phyloP scores from a whole-genome alignment of 805 yeast species.

The Ogataea trehalophila region DNA sequence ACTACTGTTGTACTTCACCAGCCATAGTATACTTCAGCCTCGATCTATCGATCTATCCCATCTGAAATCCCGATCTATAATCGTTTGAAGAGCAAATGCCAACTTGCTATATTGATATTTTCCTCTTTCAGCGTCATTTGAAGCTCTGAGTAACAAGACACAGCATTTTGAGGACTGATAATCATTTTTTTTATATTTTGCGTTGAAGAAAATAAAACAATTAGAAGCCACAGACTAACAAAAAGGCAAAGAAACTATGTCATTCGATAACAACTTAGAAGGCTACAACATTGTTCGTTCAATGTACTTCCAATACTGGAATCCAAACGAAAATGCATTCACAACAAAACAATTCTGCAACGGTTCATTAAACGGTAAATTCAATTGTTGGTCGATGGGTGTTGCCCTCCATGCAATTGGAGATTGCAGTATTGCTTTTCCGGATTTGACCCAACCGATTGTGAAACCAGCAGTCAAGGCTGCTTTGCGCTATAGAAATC shows the following conservation, averaged over 20 bases:
- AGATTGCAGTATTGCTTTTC: conserved; percentile 55
- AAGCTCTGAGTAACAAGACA: no score
- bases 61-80: no score
- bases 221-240: no score
- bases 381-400: conserved; percentile 26
- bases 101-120: no score
- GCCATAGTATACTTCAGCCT: no score
- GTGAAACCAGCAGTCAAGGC: conserved; percentile 47
- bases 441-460: conserved; percentile 48
- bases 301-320: conserved; percentile 37
- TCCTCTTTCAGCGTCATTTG: no score
- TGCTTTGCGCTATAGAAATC: conserved; percentile 48
- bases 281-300: conserved; percentile 36
- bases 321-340: conserved; percentile 31
- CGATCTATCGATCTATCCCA: no score
- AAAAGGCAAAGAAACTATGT: conserved; percentile 4
- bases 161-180: no score
- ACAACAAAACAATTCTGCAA: conserved; percentile 29
- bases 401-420: conserved; percentile 63
- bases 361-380: conserved; percentile 8
- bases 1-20: no score
- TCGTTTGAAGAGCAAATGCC: no score
- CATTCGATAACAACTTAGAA: conserved; percentile 30
- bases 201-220: no score
- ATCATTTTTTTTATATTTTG: no score